Conservation (phyloP, 2,329 filamentous ascomycete species). For the Leptographium galeiforme region DNA sequence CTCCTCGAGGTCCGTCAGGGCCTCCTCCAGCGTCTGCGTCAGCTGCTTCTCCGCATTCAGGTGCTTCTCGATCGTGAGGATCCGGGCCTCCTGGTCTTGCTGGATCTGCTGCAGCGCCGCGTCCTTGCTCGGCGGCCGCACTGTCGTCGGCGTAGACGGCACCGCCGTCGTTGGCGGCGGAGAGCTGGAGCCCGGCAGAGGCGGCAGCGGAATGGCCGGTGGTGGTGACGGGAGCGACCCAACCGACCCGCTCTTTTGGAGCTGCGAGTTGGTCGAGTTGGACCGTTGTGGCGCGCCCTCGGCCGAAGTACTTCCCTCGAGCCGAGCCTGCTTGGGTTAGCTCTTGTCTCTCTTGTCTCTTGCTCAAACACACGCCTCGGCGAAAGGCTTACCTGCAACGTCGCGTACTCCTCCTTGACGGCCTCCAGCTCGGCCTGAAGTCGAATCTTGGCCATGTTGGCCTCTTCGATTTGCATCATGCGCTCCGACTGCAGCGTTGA, state of each 20-base stretch:
- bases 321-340: slow-evolving; percentile 36
- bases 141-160: slow-evolving; percentile 41
- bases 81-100: slow-evolving; percentile 90
- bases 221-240: slow-evolving; percentile 83
- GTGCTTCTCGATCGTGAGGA: slow-evolving; percentile 93
- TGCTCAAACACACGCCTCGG: neutral
- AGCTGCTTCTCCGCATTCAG: slow-evolving; percentile 92
- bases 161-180: slow-evolving; percentile 28
- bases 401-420: slow-evolving; percentile 55
- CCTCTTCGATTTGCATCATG: slow-evolving; percentile 64
- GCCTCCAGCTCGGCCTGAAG: slow-evolving; percentile 57
- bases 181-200: slow-evolving; percentile 53
- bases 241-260: slow-evolving; percentile 75
- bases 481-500: slow-evolving; percentile 70
- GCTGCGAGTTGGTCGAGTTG: slow-evolving; percentile 49
- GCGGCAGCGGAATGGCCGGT: slow-evolving; percentile 89
- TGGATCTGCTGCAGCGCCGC: slow-evolving; percentile 62
- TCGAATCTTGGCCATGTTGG: slow-evolving; percentile 47
- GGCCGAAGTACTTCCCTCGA: slow-evolving; percentile 32
- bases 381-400: slow-evolving; percentile 54
- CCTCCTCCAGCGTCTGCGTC: slow-evolving; percentile 88
- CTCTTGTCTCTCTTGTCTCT: slow-evolving; percentile 11
- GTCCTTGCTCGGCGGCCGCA: slow-evolving; percentile 72
- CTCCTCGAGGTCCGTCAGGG: slow-evolving; percentile 81
- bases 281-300: slow-evolving; percentile 36